A percentile compares a stretch with the other conserved stretches of the same genome.
These are phyloP conservation scores for Rusavskia elegans DNA, from an alignment of 495 filamentous ascomycete genomes.

Conservation along the genomic window DNA sequence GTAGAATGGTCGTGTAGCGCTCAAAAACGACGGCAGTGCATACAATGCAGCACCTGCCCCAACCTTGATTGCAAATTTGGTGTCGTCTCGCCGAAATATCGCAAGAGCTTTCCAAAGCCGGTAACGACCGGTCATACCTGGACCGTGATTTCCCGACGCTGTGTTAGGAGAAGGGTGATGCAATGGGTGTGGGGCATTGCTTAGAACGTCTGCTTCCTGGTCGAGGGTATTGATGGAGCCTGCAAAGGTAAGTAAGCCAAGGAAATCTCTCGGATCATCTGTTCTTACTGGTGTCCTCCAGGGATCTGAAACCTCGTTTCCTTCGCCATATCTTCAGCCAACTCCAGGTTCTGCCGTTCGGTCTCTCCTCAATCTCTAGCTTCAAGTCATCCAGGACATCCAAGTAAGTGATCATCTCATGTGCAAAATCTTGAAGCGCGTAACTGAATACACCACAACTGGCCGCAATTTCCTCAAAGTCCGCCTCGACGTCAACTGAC, in stretches of 20 bases:
- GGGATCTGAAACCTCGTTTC: constrained; percentile 4
- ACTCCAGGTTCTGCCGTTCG: constrained; percentile 50
- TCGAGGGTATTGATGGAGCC: neutral
- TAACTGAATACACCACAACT: constrained; percentile 93
- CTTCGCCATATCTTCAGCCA: constrained; percentile 74
- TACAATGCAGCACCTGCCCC: constrained; percentile 76
- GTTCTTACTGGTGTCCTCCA: too few species aligned
- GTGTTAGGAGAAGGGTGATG: neutral
- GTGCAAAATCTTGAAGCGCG: constrained; percentile 72
- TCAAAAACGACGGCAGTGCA: constrained; percentile 73
- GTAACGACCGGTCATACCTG: constrained; percentile 19
- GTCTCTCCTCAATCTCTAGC: constrained; percentile 40
- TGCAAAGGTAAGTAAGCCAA: neutral
- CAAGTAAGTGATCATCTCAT: constrained; percentile 73
- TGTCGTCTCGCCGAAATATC: constrained; percentile 48
- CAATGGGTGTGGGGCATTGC: too few species aligned
- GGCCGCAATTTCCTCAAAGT: constrained; percentile 90
- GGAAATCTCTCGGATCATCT: constrained; percentile 8
- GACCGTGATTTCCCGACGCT: neutral
- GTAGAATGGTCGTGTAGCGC: constrained; percentile 61
- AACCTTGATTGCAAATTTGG: constrained; percentile 79
- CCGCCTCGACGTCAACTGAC: constrained; percentile 63
- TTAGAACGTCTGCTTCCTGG: neutral
- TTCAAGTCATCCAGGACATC: constrained; percentile 73
- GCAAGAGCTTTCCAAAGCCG: constrained; percentile 41